Base-by-base conservation (phyloP, 2,329 filamentous ascomycete species). In the Aspergillus sp. region DNA sequence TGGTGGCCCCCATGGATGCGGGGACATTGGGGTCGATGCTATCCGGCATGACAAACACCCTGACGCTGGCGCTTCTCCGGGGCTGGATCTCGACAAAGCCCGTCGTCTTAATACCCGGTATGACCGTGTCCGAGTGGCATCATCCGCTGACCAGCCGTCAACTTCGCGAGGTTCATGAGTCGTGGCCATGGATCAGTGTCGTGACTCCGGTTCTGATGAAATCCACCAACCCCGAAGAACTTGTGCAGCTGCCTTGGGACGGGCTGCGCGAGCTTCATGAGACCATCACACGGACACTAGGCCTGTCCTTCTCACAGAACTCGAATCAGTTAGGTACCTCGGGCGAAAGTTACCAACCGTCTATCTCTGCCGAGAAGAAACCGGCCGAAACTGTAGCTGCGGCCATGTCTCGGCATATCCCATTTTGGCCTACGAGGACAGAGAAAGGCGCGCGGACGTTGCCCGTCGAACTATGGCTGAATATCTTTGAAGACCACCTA, bases 111-210 rank as follows among this genome's bases (percentile, higher is more conserved):
- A 86, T 95, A 6, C 91, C 92, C 0, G 90, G 89, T 58, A 95
- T 96, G 91, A 93, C 89, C 32, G 84, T 84, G 1, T 82, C 88
- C 54, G 91, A 93, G 84, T 95, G 90, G 90, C 85, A 92, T 66
- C 91, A 94, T 63, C 90, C 91, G 2, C 86, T 92, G 74, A 95
- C 90, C 14, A 89, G 89, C 74, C 88, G 90, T 63, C 91, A 96
- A 66, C 80, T 96, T 55, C 87, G 83, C 71, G 94, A 95, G 72
- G 83, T 96, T 40, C 82, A 86, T 58, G 79, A 84, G 57, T 92
- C 90, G 68, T 95, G 90, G 90, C 86, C 86, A 49, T 96, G 90
- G 90, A 83, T 96, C 48, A 82, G 87, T 56, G 84, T 94, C 41
- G 81, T 96, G 68, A 80, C 88, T 40, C 90, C 92, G 0, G 84